Evolutionary conservation across 2,329 filamentous ascomycete genomes (phyloP).

Genomic region (Penicillium verrucosum): DNA sequence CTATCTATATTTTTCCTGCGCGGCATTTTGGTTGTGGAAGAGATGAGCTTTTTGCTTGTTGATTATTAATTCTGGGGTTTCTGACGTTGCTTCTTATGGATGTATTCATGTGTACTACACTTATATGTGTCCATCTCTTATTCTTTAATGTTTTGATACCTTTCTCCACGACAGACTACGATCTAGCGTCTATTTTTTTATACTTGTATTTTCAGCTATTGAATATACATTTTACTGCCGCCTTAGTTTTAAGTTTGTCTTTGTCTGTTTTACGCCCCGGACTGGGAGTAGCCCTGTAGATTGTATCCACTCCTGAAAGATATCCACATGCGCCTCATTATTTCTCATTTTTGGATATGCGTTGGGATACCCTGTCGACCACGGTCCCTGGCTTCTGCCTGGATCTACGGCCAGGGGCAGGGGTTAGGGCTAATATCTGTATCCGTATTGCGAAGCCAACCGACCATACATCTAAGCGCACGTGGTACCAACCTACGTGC

Average conservation of each 20-base stretch:
- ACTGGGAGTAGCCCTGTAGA: neutral
- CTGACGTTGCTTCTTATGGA: constrained; percentile 19
- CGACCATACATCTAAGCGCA: no score
- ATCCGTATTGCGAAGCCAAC: no score
- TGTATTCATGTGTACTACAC: constrained; percentile 14
- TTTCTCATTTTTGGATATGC: no score
- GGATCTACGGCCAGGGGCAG: no score
- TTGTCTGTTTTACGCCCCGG: neutral
- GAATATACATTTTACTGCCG: constrained; percentile 5
- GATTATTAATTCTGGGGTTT: constrained; percentile 6
- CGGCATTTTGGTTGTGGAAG: neutral
- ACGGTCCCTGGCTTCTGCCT: no score
- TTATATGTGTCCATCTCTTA: constrained; percentile 21
- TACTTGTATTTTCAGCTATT: constrained; percentile 13
- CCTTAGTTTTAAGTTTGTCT: neutral
- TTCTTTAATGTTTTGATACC: constrained; percentile 27
- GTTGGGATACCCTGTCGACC: no score
- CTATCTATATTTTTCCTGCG: neutral
- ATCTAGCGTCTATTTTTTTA: constrained; percentile 19
- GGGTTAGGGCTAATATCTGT: no score
- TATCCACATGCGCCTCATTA: neutral
- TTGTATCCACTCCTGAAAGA: neutral
- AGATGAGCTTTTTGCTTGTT: neutral
- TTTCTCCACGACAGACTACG: constrained; percentile 27
- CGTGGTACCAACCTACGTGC: no score